phyloP scores from a whole-genome alignment of 2,329 filamentous ascomycete genomes.

The Graphiopsis chlorocephala region DNA sequence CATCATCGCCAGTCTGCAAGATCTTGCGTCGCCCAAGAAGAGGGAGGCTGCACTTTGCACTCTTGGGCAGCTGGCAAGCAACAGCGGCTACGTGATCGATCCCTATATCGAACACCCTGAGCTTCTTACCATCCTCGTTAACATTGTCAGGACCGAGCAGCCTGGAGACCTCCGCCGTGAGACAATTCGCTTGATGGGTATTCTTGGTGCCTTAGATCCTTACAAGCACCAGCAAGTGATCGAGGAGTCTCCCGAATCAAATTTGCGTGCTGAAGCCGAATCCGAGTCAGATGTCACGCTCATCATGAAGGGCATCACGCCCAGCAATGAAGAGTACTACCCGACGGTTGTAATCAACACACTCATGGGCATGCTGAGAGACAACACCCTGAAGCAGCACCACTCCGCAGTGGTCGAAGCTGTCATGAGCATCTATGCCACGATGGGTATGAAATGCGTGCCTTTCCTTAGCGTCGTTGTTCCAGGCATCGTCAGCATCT shows the following conservation, averaged over 20 bases:
- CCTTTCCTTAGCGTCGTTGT: conserved; percentile 92
- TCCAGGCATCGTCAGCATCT: conserved; percentile 87
- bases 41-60: conserved; percentile 88
- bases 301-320: conserved; percentile 96
- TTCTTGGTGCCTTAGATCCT: conserved; percentile 88
- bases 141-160: conserved; percentile 90
- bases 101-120: conserved; percentile 95
- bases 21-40: conserved; percentile 86
- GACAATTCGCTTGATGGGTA: conserved; percentile 95
- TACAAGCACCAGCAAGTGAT: conserved; percentile 96
- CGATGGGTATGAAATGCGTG: conserved; percentile 91
- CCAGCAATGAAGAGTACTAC: conserved; percentile 97
- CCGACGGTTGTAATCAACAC: conserved; percentile 97
- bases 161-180: conserved; percentile 83
- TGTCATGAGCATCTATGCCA: conserved; percentile 98
- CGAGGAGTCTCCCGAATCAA: conserved; percentile 79
- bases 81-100: conserved; percentile 95
- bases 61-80: conserved; percentile 87
- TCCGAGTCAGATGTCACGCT: conserved; percentile 86
- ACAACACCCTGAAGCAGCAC: conserved; percentile 83
- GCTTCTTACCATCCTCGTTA: conserved; percentile 85
- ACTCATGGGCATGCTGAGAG: conserved; percentile 85
- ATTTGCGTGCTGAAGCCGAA: conserved; percentile 65
- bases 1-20: conserved; percentile 89
- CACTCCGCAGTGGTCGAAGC: conserved; percentile 94